A percentile compares a stretch with the other conserved stretches of the same genome.
Evolutionary conservation across 305 asterid genomes (phyloP).

Genomic region (Fraxinus velutina): DNA sequence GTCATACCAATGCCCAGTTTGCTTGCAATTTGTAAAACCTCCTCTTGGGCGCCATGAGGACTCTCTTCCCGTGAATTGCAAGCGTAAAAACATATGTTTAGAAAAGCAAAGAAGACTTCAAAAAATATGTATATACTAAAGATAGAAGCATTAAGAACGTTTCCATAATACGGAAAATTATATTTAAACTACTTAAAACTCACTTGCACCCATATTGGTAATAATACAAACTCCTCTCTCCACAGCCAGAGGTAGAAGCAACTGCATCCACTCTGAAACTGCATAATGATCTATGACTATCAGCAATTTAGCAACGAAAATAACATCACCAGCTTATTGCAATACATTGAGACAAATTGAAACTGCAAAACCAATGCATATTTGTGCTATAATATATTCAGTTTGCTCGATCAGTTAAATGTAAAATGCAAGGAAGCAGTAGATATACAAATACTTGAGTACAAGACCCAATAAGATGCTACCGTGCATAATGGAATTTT

Average conservation of each 20-base stretch:
- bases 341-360: background rate
- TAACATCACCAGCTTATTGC: constrained; percentile 2
- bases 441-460: background rate
- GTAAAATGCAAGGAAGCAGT: background rate
- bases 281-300: constrained; percentile 26
- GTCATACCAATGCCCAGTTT: constrained; percentile 53
- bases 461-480: background rate
- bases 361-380: background rate
- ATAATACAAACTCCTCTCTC: constrained; percentile 76
- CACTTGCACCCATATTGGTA: constrained; percentile 97
- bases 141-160: constrained; percentile 2
- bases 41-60: constrained; percentile 77
- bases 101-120: constrained; percentile 10
- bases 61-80: constrained; percentile 45
- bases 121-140: background rate
- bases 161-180: constrained; percentile 6
- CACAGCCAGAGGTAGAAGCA: constrained; percentile 83
- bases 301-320: constrained; percentile 20
- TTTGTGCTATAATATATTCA: background rate
- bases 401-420: background rate
- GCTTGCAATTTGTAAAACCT: constrained; percentile 63
- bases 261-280: constrained; percentile 95
- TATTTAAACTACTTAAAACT: constrained; percentile 26
- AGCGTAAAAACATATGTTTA: constrained; percentile 18
- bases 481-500: background rate